Evolutionary conservation across 768 basidiomycete genomes (phyloP), one percentile per base, ranked within the genome.

Genomic region (Gautieria morchelliformis): DNA sequence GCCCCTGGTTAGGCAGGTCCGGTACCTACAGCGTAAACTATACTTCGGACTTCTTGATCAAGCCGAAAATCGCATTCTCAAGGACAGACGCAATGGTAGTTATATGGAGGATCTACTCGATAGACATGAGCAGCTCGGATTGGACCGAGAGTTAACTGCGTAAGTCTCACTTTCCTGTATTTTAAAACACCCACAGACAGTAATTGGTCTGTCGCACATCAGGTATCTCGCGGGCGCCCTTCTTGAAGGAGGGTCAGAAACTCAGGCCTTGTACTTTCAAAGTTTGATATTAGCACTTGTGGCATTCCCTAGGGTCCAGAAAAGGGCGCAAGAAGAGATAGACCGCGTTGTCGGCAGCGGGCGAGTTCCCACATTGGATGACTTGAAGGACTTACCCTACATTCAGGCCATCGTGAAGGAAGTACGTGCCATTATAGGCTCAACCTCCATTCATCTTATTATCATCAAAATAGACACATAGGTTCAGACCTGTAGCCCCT

Each of bases 321-420:
- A 58, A 14, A 61, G 58, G 39, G 67, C 67, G 3, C 65, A 67
- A 17, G 63, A 58, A 14, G 67, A 70, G 46, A 58, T 70, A 20
- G 59, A 62, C 41, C 35, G 48, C 1, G 58, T 69, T 10, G 58
- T 70, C 12, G 66, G 68, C 0, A 41, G 40, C 14, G 59, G 48
- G 12, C 58, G 68, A 6, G 33, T 67, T 5, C 68, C 68, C 8
- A 59, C 58, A 3, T 49, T 63, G 4, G 66, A 69, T 19, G 69
- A 70, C 56, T 56, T 64, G 37, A 3, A 60, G 4, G 64, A 62
- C 3, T 56, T 73, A 42, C 70, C 68, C 30, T 72, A 70, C 42
- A 52, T 71, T 1, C 64, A 66, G 1, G 70, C 71, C n/a, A 53
- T 72, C 53, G 40, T 73, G 51, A 71, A 71, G 37, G 72, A 71